Evolutionary conservation across 495 filamentous ascomycete species (phyloP).

Genomic region (Trichoderma asperelloides): DNA sequence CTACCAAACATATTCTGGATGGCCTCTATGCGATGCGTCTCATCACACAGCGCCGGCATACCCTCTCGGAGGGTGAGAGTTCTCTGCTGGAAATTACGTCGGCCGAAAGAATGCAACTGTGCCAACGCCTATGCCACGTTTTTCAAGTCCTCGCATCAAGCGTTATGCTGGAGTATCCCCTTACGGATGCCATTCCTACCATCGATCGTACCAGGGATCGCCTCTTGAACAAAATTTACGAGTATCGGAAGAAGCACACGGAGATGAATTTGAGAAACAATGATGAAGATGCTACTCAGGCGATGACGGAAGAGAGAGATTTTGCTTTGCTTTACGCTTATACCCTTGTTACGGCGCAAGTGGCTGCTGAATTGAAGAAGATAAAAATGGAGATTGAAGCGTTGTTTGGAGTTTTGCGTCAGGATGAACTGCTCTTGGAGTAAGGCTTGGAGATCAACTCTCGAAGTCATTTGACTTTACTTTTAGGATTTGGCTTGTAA

Average conservation of each 20-base stretch:
- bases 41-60: slow-evolving; percentile 72
- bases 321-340: slow-evolving; percentile 47
- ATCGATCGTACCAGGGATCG: slow-evolving; percentile 72
- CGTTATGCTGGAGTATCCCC: slow-evolving; percentile 85
- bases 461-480: background rate
- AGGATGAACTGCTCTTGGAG: slow-evolving; percentile 63
- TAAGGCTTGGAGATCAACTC: slow-evolving; percentile 15
- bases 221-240: slow-evolving; percentile 81
- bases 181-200: slow-evolving; percentile 79
- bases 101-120: slow-evolving; percentile 69
- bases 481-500: background rate
- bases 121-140: slow-evolving; percentile 81
- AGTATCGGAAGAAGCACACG: slow-evolving; percentile 62
- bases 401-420: slow-evolving; percentile 68
- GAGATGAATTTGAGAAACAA: slow-evolving; percentile 25
- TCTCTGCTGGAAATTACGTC: slow-evolving; percentile 70
- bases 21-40: slow-evolving; percentile 93
- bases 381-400: slow-evolving; percentile 60
- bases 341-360: slow-evolving; percentile 57
- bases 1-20: slow-evolving; percentile 77
- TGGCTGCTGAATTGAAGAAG: slow-evolving; percentile 59
- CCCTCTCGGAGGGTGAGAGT: slow-evolving; percentile 69
- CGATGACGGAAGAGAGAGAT: slow-evolving; percentile 37
- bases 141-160: slow-evolving; percentile 88
- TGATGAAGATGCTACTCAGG: slow-evolving; percentile 9